Conservation (phyloP, 176 grass and related monocot species). For the Rhynchospora pubera region DNA sequence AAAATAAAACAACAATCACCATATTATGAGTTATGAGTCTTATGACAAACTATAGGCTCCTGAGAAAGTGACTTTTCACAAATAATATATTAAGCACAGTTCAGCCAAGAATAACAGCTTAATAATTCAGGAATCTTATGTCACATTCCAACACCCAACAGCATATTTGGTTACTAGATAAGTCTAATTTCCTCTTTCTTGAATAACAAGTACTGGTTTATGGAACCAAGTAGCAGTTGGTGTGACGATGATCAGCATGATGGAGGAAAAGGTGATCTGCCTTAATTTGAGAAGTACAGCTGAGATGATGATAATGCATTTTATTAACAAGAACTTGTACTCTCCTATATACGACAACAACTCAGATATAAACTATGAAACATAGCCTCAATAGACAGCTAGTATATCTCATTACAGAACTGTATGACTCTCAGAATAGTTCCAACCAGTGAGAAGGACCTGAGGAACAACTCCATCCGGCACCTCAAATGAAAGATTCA, state of each 20-base stretch:
- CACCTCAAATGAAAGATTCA: slow-evolving; percentile 59
- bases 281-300: not conserved
- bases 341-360: not conserved
- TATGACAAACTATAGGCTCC: not conserved
- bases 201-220: not conserved
- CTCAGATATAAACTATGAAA: slow-evolving; percentile 17
- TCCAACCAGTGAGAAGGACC: slow-evolving; percentile 71
- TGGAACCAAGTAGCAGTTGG: not conserved
- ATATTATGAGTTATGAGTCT: not conserved
- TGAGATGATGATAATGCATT: not conserved
- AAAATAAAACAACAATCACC: not conserved
- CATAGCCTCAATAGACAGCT: not conserved
- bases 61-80: not conserved
- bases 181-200: not conserved
- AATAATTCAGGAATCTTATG: not conserved
- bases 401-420: slow-evolving; percentile 22
- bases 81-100: not conserved
- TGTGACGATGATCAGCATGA: not conserved
- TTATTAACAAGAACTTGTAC: not conserved
- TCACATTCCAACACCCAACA: not conserved
- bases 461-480: slow-evolving; percentile 47
- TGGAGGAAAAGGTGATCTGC: not conserved
- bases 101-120: not conserved
- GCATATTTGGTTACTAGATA: not conserved
- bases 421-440: slow-evolving; percentile 42